Base-by-base conservation (phyloP, 139 green algal species). In the Eudorina sp. region DNA sequence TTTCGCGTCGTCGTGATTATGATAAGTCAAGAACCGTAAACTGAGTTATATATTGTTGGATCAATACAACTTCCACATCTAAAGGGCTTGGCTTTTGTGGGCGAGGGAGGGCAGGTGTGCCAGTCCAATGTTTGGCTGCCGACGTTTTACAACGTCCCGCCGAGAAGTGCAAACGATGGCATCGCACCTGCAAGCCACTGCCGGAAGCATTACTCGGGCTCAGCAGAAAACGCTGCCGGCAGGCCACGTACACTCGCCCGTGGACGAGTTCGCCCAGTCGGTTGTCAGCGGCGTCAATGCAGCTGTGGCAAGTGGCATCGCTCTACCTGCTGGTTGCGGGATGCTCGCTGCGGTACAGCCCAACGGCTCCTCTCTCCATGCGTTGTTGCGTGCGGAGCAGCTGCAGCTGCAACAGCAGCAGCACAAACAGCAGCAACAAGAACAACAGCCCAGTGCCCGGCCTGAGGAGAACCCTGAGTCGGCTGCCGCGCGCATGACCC, bases 131-230 rank as follows among this genome's bases (percentile, higher is more conserved):
- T 79, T 79, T 79, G 70, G 70, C 23, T 41, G 29, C 41, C 70
- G 70, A 41, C 70, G 70, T 21, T 38, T 53, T 58, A 53, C 70
- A 79, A 41, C 40, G 25, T 27, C 16, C 19, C 70, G 70, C 41
- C 70, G 70, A 25, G 41, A 41, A 79, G 70, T 79, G 14, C 40
- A 79, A 55, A 79, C 70, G 31, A 79, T 79, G 70, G 70, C 70
- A 53, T 79, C 70, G 41, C 40, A 79, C 34, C 31, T 79, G n/a
- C 70, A 79, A 55, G 40, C 70, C 40, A 53, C 40, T 9, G 68
- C 4, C 55, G 70, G 34, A 77, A 51, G 34, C 36, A 46, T 75
- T 5, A 75, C 18, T 25, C 34, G 70, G 21, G 46, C 74, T n/a
- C 74, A 82, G 46, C 74, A 82, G 43, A 53, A 79, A 16, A 58